Base-by-base conservation (phyloP, 371 early-diverging fungal species). In the Mucor saturninus region DNA sequence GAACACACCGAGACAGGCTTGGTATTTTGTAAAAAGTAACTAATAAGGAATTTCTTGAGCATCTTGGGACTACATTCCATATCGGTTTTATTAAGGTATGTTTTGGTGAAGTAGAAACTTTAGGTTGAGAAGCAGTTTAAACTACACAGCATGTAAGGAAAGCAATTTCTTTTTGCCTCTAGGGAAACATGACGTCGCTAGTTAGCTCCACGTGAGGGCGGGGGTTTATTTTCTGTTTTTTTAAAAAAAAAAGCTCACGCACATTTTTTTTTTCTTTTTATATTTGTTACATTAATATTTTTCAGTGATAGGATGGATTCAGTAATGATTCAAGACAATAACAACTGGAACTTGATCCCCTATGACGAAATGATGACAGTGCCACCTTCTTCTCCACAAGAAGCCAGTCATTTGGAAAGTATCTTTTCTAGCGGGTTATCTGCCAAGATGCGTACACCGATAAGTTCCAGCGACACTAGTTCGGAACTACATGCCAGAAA, bases 351-450 rank as follows among this genome's bases (percentile, higher is more conserved):
- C 21, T 35, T 53, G 32, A 21, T 60, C 3, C 39, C 29, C 5
- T 37, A 38, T 62, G 55, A 55, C 29, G 55, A 54, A 43, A 46
- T 38, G 2, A 54, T 38, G 35, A 51, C 49, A 6, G 15, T 21
- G 6, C 62, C 62, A n/a, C 62, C 62, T 28, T 54, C 62, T 54
- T 62, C 62, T 6, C 62, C 62, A 8, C 62, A 62, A 31, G 62
- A 62, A n/a, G 37, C 50, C 5, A 51, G 51, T 43, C 52, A 52
- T 46, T 11, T 62, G 21, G 62, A 62, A 55, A 32, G 29, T n/a
- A 49, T 62, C 8, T 62, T 62, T 49, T 62, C 62, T 14, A 46
- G 54, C 21, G 48, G 54, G 30, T 48, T 62, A 48, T 55, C 62
- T 4, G 46, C 40, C 13, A 55, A 55, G 38, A 62, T 62, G 45